Base-by-base conservation (phyloP, 1,139 yeast species). In the Hemisphaericaspora xylanilytica region DNA sequence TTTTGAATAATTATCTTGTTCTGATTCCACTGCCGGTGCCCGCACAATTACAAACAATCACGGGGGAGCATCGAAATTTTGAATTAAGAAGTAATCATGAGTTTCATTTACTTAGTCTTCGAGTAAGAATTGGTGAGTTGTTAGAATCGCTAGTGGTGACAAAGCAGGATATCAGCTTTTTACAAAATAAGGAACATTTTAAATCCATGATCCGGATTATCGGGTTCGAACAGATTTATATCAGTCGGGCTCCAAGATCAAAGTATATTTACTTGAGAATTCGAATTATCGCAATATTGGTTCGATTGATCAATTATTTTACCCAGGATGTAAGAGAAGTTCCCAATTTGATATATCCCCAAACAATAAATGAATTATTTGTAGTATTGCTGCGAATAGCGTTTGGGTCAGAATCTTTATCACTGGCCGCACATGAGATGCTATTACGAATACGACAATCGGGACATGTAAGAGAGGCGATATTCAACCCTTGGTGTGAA, bases 361-460 rank as follows among this genome's bases (percentile, higher is more conserved):
- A 72, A 39, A 67, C 73, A 2, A 59, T 63, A 47, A 70, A 67
- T 49, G 83, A 69, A 43, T 55, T 78, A 36, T 65, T 75, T 41
- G 78, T 80, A 7, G 70, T 72, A 0, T 55, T 80, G 26, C 73
- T 80, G 55, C 56, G 81, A 40, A 72, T 80, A n/a, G 81, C 83
- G 2, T 78, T 80, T 51, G 76, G 79, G 15, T 57, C 73, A 2
- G 73, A 65, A 40, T 35, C 37, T n/a, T 54, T 74, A 6, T 57
- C 69, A 2, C 42, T 52, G 3, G 65, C 66, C 32, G 75, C 75
- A 2, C 55, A 57, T 25, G 51, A 59, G 33, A 49, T 75, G 17
- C 46, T 73, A 29, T 40, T 49, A 5, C 48, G 56, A 12, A 49
- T 70, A 4, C 49, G 78, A 37, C 39, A 44, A 3, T 51, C 52